Percentiles rank a stretch among this genome's conserved stretches.
Conservation (phyloP, 2,329 filamentous ascomycete genomes). For the Zymoseptoria tritici region DNA sequence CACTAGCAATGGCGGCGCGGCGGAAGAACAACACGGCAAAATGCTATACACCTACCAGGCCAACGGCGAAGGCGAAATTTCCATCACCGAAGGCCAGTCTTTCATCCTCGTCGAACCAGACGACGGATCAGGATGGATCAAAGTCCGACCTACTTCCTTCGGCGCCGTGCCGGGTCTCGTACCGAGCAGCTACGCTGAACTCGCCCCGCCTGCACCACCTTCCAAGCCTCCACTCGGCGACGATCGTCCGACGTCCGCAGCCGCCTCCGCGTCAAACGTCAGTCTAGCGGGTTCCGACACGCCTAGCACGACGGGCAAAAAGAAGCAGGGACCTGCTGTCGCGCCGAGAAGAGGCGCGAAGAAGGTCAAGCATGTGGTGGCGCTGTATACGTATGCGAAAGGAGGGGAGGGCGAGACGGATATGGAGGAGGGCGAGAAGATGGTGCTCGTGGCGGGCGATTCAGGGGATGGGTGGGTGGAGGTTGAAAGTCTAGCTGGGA, state of each 20-base stretch:
- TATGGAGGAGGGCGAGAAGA: constrained; percentile 84
- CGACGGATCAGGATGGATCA: constrained; percentile 88
- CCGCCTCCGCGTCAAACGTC: constrained; percentile 49
- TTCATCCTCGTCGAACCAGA: constrained; percentile 76
- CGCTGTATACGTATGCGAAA: constrained; percentile 84
- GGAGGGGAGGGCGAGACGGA: constrained; percentile 79
- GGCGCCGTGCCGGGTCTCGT: constrained; percentile 76
- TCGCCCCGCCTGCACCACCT: constrained; percentile 26
- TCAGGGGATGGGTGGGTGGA: constrained; percentile 93
- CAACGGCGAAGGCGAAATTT: constrained; percentile 71
- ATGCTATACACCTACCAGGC: constrained; percentile 88
- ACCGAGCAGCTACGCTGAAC: constrained; percentile 76
- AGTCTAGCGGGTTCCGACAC: constrained; percentile 52
- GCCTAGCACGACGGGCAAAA: constrained; percentile 37
- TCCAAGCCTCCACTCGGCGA: constrained; percentile 8
- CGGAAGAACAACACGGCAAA: constrained; percentile 62
- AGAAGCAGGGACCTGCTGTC: constrained; percentile 87
- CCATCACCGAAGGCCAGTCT: constrained; percentile 69
- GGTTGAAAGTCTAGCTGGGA: constrained; percentile 72
- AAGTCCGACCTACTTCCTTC: constrained; percentile 50
- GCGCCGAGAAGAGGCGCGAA: constrained; percentile 61
- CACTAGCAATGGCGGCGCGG: constrained; percentile 48
- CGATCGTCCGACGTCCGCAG: constrained; percentile 47
- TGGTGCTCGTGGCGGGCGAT: constrained; percentile 83
- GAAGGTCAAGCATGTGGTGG: constrained; percentile 88